Conservation (phyloP, 495 filamentous ascomycete genomes). For the Trichoderma parareesei region DNA sequence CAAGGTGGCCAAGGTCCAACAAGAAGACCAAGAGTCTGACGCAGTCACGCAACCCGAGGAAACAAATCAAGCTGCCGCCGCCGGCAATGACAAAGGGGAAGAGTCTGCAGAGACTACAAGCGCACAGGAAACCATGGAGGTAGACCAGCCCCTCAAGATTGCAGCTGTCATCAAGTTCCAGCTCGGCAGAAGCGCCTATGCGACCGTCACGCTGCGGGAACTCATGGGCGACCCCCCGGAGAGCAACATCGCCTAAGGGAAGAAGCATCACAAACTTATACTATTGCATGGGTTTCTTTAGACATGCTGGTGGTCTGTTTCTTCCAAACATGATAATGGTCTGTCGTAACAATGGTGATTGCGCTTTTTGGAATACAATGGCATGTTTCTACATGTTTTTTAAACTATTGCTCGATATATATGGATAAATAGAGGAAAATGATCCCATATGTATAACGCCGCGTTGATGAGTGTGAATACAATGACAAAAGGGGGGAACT, state of each 20-base stretch:
- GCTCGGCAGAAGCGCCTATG: conserved; percentile 80
- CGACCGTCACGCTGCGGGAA: conserved; percentile 88
- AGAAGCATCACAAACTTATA: too few species aligned
- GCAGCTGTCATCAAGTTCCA: conserved; percentile 82
- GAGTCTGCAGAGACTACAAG: conserved; percentile 5
- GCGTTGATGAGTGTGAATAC: not conserved
- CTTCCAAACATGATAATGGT: not conserved
- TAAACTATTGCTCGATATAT: not conserved
- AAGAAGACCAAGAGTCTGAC: not conserved
- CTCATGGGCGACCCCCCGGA: conserved; percentile 35
- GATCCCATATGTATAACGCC: not conserved
- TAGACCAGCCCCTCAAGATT: conserved; percentile 42
- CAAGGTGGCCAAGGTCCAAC: conserved; percentile 1
- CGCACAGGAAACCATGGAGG: conserved; percentile 16
- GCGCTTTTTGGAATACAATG: not conserved
- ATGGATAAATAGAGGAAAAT: not conserved
- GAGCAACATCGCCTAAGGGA: not conserved
- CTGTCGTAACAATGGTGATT: too few species aligned
- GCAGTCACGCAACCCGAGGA: not conserved
- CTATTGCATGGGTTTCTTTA: too few species aligned
- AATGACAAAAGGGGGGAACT: not conserved
- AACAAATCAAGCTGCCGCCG: not conserved
- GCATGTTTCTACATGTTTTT: conserved; percentile 3
- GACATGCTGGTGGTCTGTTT: not conserved
- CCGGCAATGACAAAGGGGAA: conserved; percentile 4